phyloP scores from a whole-genome alignment of 1,284 basidiomycete species.

The Farysia itapuensis region DNA sequence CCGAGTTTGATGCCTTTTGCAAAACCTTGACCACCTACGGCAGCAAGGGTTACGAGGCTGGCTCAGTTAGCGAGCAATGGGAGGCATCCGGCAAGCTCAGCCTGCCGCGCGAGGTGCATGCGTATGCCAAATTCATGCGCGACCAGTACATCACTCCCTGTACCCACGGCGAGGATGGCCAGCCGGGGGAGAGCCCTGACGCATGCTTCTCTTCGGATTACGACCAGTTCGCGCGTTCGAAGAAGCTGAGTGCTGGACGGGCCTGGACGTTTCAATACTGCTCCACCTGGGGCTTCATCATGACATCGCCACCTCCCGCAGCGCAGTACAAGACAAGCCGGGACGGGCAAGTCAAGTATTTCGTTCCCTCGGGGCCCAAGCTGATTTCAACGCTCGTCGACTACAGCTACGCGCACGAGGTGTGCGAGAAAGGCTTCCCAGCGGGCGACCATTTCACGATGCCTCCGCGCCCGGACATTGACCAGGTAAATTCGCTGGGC shows the following conservation, averaged over 20 bases:
- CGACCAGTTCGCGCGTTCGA: conserved; percentile 67
- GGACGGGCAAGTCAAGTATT: conserved; percentile 22
- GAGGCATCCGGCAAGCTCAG: conserved; percentile 9
- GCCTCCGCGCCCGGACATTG: conserved; percentile 74
- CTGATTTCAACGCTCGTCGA: conserved; percentile 76
- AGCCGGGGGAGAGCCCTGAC: conserved; percentile 10
- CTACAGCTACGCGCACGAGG: conserved; percentile 75
- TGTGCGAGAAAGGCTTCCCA: conserved; percentile 79
- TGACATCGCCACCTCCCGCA: conserved; percentile 38
- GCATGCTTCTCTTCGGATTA: conserved; percentile 77
- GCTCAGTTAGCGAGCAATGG: conserved; percentile 3
- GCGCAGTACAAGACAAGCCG: conserved; percentile 12
- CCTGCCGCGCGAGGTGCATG: conserved; percentile 24
- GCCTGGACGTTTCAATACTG: conserved; percentile 79
- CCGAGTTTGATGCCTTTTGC: conserved; percentile 40
- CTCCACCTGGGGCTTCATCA: conserved; percentile 91
- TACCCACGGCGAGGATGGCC: conserved; percentile 17
- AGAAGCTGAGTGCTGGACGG: conserved; percentile 73
- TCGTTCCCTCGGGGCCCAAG: conserved; percentile 61
- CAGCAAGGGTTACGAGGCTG: conserved; percentile 6
- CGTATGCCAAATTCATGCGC: conserved; percentile 30
- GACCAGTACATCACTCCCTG: conserved; percentile 36
- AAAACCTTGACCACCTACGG: conserved; percentile 26
- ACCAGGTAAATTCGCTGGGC: conserved; percentile 69
- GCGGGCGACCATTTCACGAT: conserved; percentile 75